Base-by-base conservation (phyloP, 768 basidiomycete species). In the Mycena albidolilacea region DNA sequence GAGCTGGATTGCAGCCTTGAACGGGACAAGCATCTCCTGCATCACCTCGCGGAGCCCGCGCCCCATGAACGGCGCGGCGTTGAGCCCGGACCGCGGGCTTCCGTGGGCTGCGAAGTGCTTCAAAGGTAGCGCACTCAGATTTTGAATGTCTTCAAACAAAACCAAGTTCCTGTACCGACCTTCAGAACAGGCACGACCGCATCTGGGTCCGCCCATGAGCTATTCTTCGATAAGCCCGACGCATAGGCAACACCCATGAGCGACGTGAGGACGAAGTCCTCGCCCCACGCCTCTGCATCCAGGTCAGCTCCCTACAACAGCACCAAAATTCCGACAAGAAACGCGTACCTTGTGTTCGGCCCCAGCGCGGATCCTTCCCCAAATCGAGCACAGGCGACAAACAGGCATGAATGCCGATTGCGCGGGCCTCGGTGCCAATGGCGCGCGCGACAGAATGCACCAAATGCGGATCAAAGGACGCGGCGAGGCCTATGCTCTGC, bases 101-200 rank as follows among this genome's bases (percentile, higher is more conserved):
- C 79, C 79, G 58, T 79, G 63, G n/a, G 76, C 79, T 10, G 78
- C 77, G 64, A 79, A 79, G 66, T 79, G 79, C 78, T 79, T 30
- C 3, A 30, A 8, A 38, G 17, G 46, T 37, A 17, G 35, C 10
- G 11, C 8, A 63, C 7, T 37, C 12, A 63, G 44, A n/a, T 1
- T 10, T 43, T 10, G 14, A 14, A 14, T n/a, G 38, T 30, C 11
- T 19, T 39, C 12, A n/a, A 23, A 15, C 4, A 21, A 3, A 21
- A 43, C 5, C 52, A 30, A 30, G 30, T 30, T 30, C 3, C 30
- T 30, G 30, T 8, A 15, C 35, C 38, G 30, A 70, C 78, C 76
- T 79, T 79, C 59, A 79, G 60, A 14, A 79, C 77, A 44, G 79
- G 79, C 15, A 78, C 74, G 14, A 79, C 79, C 4, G 79, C 79